Base-by-base conservation (phyloP, 73 alveolate species). In the Uronychia binucleata region DNA sequence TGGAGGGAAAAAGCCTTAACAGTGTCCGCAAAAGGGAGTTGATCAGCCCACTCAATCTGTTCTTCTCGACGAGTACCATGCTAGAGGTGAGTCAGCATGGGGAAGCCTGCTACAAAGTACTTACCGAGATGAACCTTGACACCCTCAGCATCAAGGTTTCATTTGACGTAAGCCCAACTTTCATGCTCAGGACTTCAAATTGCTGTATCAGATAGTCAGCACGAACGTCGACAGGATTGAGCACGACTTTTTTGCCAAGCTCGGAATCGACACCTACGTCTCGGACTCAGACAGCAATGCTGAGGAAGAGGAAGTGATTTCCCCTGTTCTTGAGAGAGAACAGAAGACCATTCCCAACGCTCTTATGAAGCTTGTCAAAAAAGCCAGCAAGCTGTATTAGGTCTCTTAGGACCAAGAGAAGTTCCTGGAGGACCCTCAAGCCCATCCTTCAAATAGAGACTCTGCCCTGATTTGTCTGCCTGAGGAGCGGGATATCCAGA, bases 1-100 rank as follows among this genome's bases (percentile, higher is more conserved):
- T 89, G n/a, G 91, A 89, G 30, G 91, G 91, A n/a, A 89, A 84
- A 35, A 79, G 74, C 34, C 76, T 83, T 27, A 59, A 84, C 29
- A 57, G 77, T 28, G 89, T 89, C 1, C 57, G 58, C 31, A 89
- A 84, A 46, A 28, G 95, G 31, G 92, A 89, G 33, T 28, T 89
- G 89, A 84, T 89, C 34, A 84, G 86, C 58, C 95, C 95, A 1
- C 81, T 89, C 5, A 46, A 46, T 19, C 5, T 46, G 67, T 46
- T 46, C 67, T 19, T 46, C 5, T 46, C 67, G 19, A 46, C 67
- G 5, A 46, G 19, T 46, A 46, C 67, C 19, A 46, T 19, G 19
- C 19, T 46, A 19, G 67, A 46, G 19, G 19, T 46, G 19, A 11
- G n/a, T 11, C 5, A 19, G 19, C n/a, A 5, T 46, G 67, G n/a